Base-by-base conservation (phyloP, 345 rosid species). In the Mallotus nudiflorus region DNA sequence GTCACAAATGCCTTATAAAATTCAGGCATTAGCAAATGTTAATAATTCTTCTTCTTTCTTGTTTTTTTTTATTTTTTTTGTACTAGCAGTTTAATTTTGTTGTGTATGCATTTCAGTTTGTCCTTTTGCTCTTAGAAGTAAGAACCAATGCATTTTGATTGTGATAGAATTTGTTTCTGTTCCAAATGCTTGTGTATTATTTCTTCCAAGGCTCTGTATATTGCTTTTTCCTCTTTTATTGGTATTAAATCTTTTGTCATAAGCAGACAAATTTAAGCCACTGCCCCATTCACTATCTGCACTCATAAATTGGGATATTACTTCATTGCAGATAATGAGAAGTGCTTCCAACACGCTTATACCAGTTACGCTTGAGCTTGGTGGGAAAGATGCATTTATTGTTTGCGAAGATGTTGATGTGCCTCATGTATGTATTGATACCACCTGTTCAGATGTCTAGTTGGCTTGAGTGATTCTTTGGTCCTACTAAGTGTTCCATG, bases 281-380 rank as follows among this genome's bases (percentile, higher is more conserved):
- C 53, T 29, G n/a, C 24, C 19, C 12, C 39, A 3, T 54, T 11
- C 46, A 19, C 18, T 15, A n/a, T 59, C 59, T 66, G 27, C 37
- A 50, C 61, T 55, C 60, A 54, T 71, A 61, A 27, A 52, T 49
- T 74, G 64, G 46, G 52, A 46, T 24, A 53, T 68, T 58, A 53
- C 37, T 71, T 83, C 58, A 20, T 69, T 84, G 82, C 92, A 95
- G 99, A 90, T 95, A 78, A 92, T 95, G 99, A 91, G 73, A 77
- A 92, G 85, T 69, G 99, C 99, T 60, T 68, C 98, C 5, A 84
- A 86, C 78, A 85, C 85, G 13, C 87, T 92, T 73, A 78, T 81
- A 74, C 99, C 97, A 39, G 91, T 92, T 73, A 95, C 96, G 25
- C 97, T 95, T 37, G 98, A 95, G 93, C 98, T 95, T 60, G 99